Evolutionary conservation across 139 green algal genomes (phyloP).

Genomic region (Desmodesmus armatus): DNA sequence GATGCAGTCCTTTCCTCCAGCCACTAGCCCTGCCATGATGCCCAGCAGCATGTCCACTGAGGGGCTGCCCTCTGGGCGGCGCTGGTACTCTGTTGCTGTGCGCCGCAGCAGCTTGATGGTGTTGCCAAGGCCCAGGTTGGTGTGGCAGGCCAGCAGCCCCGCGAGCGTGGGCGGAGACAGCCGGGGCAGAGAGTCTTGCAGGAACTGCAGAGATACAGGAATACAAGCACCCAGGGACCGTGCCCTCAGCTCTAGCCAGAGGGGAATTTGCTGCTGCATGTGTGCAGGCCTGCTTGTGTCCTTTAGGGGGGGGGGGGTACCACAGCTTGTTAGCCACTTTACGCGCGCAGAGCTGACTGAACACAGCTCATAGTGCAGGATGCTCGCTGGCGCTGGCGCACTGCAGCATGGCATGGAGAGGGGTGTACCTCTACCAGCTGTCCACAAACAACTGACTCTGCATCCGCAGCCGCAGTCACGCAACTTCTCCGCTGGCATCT

Average conservation of each 20-base stretch:
- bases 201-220: background rate
- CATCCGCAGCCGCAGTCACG: background rate
- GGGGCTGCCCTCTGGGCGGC: background rate
- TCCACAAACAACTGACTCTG: too few relatives aligned
- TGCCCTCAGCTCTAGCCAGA: too few relatives aligned
- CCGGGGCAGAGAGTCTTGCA: slow-evolving; percentile 4
- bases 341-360: too few relatives aligned
- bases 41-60: slow-evolving; percentile 14
- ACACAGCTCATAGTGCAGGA: too few relatives aligned
- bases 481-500: background rate
- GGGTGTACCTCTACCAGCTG: too few relatives aligned
- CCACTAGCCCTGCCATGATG: slow-evolving; percentile 12
- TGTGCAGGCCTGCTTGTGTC: too few relatives aligned
- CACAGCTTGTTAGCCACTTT: too few relatives aligned
- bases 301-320: too few relatives aligned
- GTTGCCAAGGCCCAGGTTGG: slow-evolving; percentile 9
- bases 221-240: too few relatives aligned
- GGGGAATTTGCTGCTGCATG: too few relatives aligned
- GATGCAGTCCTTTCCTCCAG: background rate
- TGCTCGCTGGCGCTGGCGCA: too few relatives aligned
- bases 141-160: slow-evolving; percentile 16
- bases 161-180: slow-evolving; percentile 9
- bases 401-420: too few relatives aligned
- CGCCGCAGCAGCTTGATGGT: slow-evolving; percentile 24
- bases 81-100: slow-evolving; percentile 26